A percentile compares a stretch with the other conserved stretches of the same genome.
phyloP scores from a whole-genome alignment of 1,139 yeast species.

The Suhomyces bolitotheri region DNA sequence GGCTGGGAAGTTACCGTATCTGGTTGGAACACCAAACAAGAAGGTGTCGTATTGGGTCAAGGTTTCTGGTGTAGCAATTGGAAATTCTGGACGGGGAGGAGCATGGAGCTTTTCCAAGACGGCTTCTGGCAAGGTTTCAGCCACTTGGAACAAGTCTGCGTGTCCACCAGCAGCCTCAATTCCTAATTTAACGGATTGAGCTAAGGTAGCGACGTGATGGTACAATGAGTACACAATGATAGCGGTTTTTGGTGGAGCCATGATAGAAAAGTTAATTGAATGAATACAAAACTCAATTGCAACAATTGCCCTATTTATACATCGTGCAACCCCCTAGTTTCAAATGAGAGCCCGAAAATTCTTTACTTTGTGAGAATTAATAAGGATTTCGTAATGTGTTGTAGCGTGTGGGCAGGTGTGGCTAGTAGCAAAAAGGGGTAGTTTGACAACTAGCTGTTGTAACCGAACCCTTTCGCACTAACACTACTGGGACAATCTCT shows the following conservation, averaged over 20 bases:
- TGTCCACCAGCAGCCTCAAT: slow-evolving; percentile 70
- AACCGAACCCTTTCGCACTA: no score
- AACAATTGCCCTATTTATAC: background rate
- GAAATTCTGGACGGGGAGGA: slow-evolving; percentile 66
- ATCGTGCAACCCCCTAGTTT: no score
- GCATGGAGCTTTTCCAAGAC: slow-evolving; percentile 59
- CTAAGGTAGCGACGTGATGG: slow-evolving; percentile 73
- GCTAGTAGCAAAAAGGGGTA: background rate
- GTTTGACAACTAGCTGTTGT: no score
- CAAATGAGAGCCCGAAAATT: no score
- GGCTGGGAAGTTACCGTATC: slow-evolving; percentile 80
- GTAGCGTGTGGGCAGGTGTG: background rate
- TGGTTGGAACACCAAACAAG: slow-evolving; percentile 80
- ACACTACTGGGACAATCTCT: no score
- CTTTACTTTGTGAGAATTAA: background rate
- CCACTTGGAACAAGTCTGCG: slow-evolving; percentile 73
- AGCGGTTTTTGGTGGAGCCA: slow-evolving; percentile 33
- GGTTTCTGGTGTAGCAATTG: slow-evolving; percentile 64
- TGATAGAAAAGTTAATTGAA: background rate
- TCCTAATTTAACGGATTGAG: slow-evolving; percentile 71
- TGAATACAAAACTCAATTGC: no score
- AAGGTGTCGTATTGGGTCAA: slow-evolving; percentile 69
- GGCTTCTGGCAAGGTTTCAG: slow-evolving; percentile 74
- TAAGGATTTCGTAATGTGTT: background rate
- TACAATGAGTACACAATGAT: slow-evolving; percentile 80